A percentile compares a stretch with the other conserved stretches of the same genome.
These are phyloP conservation scores for Hymenoscyphus salicellus DNA, from an alignment of 2,329 filamentous ascomycete genomes.

Conservation along the genomic window DNA sequence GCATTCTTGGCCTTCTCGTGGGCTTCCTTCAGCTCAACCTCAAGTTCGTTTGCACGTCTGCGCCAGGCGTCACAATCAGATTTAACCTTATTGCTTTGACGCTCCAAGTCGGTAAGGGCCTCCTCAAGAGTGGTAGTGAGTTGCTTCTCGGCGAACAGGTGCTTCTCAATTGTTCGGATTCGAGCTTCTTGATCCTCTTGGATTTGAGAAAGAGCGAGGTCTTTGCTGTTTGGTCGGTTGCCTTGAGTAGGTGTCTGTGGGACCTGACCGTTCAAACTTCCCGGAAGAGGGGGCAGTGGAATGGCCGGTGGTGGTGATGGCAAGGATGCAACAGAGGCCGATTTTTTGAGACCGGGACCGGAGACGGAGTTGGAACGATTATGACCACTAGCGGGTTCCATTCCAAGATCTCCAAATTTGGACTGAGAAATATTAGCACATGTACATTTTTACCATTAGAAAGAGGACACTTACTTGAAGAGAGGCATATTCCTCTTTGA, in stretches of 20 bases:
- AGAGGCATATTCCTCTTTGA: constrained; percentile 67
- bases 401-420: constrained; percentile 58
- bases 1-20: constrained; percentile 41
- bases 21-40: constrained; percentile 51
- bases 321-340: constrained; percentile 73
- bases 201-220: constrained; percentile 71
- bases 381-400: constrained; percentile 26
- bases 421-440: constrained; percentile 42
- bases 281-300: constrained; percentile 87
- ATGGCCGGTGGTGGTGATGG: constrained; percentile 94
- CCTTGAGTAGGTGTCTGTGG: constrained; percentile 54
- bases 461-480: constrained; percentile 54
- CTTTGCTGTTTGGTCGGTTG: constrained; percentile 77
- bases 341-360: constrained; percentile 53
- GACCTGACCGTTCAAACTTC: constrained; percentile 42
- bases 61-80: constrained; percentile 86
- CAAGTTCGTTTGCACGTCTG: constrained; percentile 68
- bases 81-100: constrained; percentile 88
- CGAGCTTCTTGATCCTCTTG: constrained; percentile 93
- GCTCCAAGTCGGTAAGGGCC: constrained; percentile 89
- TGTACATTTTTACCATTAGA: background rate
- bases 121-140: constrained; percentile 93
- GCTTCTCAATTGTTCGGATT: constrained; percentile 94
- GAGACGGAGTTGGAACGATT: constrained; percentile 52
- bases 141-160: constrained; percentile 92